Percentiles rank a stretch among this genome's conserved stretches.
phyloP scores from a whole-genome alignment of 768 basidiomycete genomes.

The Pleurotus citrinopileatus region DNA sequence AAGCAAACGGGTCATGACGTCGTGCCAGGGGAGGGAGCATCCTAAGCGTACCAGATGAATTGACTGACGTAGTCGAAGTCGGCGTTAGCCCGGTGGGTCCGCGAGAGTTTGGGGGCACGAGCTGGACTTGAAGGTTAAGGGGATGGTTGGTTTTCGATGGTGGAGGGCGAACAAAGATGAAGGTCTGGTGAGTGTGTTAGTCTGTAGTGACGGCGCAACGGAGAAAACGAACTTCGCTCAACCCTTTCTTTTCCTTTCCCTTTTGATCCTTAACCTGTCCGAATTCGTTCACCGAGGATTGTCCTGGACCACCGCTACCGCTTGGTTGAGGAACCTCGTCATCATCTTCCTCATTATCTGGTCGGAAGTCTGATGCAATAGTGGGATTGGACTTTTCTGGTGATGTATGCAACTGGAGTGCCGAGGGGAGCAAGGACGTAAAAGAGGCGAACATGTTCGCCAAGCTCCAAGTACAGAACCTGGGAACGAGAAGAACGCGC shows the following conservation, averaged over 20 bases:
- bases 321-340: not conserved
- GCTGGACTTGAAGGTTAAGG: conserved; percentile 88
- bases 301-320: not conserved
- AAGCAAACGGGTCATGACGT: not conserved
- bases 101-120: conserved; percentile 68
- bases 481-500: not conserved
- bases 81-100: conserved; percentile 33
- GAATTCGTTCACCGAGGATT: not conserved
- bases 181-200: conserved; percentile 50
- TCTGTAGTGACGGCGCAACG: not conserved
- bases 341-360: conserved; percentile 10
- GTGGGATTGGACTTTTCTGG: not conserved
- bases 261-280: conserved; percentile 9
- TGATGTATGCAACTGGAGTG: not conserved
- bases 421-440: conserved; percentile 12
- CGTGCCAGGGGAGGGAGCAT: not conserved
- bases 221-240: conserved; percentile 11
- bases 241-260: conserved; percentile 11
- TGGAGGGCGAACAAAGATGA: conserved; percentile 90
- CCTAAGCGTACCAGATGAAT: conserved; percentile 15
- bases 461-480: not conserved
- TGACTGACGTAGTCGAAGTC: conserved; percentile 27
- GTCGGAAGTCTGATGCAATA: not conserved
- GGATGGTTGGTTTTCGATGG: conserved; percentile 84
- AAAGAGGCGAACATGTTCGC: conserved; percentile 6